These are phyloP conservation scores for Salix viminalis DNA, from an alignment of 345 rosid species.

Conservation along the genomic window DNA sequence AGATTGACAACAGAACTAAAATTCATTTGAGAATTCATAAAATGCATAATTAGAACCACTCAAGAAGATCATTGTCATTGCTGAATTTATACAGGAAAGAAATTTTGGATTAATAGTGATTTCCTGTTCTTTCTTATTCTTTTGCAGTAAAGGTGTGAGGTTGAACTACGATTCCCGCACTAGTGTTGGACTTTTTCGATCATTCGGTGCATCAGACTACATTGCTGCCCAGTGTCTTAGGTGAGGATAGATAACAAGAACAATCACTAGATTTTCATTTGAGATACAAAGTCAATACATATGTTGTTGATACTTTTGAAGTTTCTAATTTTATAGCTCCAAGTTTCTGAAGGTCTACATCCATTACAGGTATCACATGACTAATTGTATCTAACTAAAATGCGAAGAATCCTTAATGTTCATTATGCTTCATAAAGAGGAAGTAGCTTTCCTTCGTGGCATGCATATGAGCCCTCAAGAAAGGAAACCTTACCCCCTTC, in stretches of 20 bases:
- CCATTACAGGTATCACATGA: neutral
- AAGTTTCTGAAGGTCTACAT: neutral
- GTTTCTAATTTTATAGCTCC: neutral
- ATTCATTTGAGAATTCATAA: neutral
- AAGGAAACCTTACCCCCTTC: neutral
- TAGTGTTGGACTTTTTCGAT: constrained; percentile 60
- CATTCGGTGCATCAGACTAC: constrained; percentile 75
- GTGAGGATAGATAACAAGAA: constrained; percentile 24
- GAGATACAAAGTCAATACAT: neutral
- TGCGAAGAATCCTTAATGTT: neutral
- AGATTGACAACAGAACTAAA: neutral
- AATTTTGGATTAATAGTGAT: constrained; percentile 8
- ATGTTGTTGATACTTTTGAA: neutral
- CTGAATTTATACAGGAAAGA: neutral
- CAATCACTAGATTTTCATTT: neutral
- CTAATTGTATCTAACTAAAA: neutral
- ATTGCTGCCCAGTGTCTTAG: constrained; percentile 72
- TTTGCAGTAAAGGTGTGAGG: constrained; percentile 52
- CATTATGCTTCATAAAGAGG: neutral
- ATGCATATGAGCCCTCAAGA: neutral
- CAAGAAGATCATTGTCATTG: neutral
- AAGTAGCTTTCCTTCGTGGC: neutral
- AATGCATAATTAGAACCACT: neutral
- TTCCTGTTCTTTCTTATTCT: constrained; percentile 10
- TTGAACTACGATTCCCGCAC: constrained; percentile 64